Conservation (phyloP, 192 early-diverging fungal species). For the Coemansia sp. region DNA sequence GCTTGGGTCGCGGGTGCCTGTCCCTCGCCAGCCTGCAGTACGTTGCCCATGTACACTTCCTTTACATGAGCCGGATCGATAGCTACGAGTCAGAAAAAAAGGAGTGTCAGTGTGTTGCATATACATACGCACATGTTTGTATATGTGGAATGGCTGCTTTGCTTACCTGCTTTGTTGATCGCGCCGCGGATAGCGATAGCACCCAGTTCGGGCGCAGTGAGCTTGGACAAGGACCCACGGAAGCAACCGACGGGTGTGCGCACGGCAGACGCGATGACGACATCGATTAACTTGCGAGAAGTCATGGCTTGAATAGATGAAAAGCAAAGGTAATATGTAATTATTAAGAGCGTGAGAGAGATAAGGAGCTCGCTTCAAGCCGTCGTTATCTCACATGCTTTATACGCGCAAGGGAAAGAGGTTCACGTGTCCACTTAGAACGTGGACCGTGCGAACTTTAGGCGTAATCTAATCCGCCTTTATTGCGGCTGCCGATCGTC, state of each 20-base stretch:
- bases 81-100: constrained; percentile 34
- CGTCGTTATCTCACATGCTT: neutral
- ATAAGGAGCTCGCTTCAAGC: neutral
- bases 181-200: constrained; percentile 82
- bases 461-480: neutral
- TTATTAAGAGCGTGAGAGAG: constrained; percentile 2
- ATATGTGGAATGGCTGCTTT: neutral
- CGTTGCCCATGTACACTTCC: constrained; percentile 97
- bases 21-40: constrained; percentile 84
- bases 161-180: constrained; percentile 76
- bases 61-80: constrained; percentile 82
- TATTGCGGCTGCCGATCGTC: neutral
- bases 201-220: constrained; percentile 86
- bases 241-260: constrained; percentile 95
- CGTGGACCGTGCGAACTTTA: constrained; percentile 2
- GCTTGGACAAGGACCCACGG: constrained; percentile 81
- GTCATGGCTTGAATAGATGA: constrained; percentile 19
- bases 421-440: neutral
- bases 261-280: constrained; percentile 61
- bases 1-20: constrained; percentile 96
- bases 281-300: constrained; percentile 46
- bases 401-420: neutral
- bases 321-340: neutral
- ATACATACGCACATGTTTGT: neutral
- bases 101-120: neutral